These are phyloP conservation scores for Erodium moschatum DNA, from an alignment of 441 rosid genomes.

Conservation along the genomic window DNA sequence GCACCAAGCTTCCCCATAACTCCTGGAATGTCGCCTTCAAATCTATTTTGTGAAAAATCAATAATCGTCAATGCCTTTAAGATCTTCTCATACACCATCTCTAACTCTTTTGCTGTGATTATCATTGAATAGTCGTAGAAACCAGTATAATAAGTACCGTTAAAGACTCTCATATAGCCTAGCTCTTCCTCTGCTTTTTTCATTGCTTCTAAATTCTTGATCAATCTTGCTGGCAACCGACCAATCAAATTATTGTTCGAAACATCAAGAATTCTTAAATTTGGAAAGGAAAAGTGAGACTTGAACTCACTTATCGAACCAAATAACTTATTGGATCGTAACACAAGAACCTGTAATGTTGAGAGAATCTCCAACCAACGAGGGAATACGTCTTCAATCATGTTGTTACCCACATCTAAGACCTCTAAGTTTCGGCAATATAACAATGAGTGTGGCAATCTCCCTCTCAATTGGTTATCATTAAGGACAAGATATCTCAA, in stretches of 20 bases:
- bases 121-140: background rate
- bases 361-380: conserved; percentile 18
- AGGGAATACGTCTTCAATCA: conserved; percentile 18
- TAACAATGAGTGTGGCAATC: background rate
- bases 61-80: background rate
- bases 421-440: background rate
- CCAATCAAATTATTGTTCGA: background rate
- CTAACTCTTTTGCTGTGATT: background rate
- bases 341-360: conserved; percentile 11
- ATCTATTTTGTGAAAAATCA: background rate
- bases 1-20: conserved; percentile 13
- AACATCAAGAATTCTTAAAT: background rate
- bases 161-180: too few species aligned
- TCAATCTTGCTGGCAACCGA: background rate
- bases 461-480: background rate
- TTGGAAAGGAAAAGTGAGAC: conserved; percentile 15
- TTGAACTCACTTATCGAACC: conserved; percentile 6
- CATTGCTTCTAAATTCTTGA: background rate
- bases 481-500: background rate
- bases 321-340: conserved; percentile 18
- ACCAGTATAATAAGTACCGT: background rate
- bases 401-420: background rate
- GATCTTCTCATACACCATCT: background rate
- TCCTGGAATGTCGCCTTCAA: conserved; percentile 19
- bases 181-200: background rate